These are phyloP conservation scores for Penicillium daleae DNA, from an alignment of 495 filamentous ascomycete species.

Conservation along the genomic window DNA sequence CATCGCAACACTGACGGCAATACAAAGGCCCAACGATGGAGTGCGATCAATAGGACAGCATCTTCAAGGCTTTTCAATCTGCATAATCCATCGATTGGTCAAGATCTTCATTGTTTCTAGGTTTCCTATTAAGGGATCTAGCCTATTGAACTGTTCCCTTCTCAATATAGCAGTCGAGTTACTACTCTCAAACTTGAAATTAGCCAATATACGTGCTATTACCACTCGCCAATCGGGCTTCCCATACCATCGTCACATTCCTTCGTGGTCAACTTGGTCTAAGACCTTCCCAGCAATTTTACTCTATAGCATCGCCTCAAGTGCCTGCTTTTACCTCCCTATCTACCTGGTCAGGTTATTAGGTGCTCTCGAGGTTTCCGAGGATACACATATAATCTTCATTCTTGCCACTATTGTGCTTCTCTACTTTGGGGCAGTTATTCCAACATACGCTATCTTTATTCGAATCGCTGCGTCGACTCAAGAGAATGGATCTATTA, in stretches of 20 bases:
- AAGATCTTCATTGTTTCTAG: slow-evolving; percentile 7
- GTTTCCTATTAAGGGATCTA: not conserved
- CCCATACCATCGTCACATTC: slow-evolving; percentile 1
- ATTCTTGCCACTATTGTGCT: not conserved
- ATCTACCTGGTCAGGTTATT: not conserved
- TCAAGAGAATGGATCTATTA: not conserved
- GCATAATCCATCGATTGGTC: slow-evolving; percentile 7
- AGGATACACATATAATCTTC: not conserved
- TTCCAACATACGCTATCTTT: slow-evolving; percentile 14
- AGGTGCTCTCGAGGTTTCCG: not conserved
- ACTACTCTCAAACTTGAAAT: slow-evolving; percentile 15
- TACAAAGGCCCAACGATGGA: not conserved
- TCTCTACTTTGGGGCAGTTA: slow-evolving; percentile 5
- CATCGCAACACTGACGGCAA: slow-evolving; percentile 4
- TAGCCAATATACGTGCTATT: slow-evolving; percentile 15
- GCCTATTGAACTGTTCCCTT: not conserved
- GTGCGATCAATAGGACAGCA: not conserved
- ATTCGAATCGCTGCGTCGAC: slow-evolving; percentile 10
- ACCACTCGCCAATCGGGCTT: not conserved
- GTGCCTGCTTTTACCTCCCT: slow-evolving; percentile 9
- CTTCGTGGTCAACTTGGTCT: slow-evolving; percentile 5
- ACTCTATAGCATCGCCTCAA: slow-evolving; percentile 11
- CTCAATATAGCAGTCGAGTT: slow-evolving; percentile 7
- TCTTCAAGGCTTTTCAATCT: slow-evolving; percentile 17
- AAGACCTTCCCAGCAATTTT: slow-evolving; percentile 9